Evolutionary conservation across 2,329 filamentous ascomycete species (phyloP).

Genomic region (Pseudogymnoascus sp.): DNA sequence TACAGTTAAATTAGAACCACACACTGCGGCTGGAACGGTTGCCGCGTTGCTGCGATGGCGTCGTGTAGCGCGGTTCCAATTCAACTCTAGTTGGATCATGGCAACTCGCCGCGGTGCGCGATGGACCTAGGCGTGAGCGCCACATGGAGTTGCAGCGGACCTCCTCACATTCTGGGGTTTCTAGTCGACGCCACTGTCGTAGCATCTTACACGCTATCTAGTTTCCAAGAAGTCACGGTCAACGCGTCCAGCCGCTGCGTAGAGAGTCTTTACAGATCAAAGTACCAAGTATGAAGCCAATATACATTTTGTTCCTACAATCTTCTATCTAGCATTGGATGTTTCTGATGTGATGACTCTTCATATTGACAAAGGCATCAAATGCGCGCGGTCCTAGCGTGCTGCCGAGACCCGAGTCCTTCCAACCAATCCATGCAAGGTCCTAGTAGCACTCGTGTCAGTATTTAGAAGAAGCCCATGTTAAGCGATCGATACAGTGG

Average conservation of each 20-base stretch:
- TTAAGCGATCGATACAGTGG: not conserved
- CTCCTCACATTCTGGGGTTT: not conserved
- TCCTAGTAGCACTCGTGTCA: slow-evolving; percentile 35
- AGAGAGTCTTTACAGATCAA: not conserved
- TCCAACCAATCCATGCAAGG: slow-evolving; percentile 95
- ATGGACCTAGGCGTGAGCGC: not conserved
- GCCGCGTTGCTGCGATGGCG: not conserved
- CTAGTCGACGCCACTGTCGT: not conserved
- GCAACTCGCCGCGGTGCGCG: not conserved
- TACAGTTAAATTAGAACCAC: not conserved
- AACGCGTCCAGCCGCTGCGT: not conserved
- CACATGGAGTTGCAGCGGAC: not conserved
- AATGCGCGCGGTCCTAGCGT: slow-evolving; percentile 86
- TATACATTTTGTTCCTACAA: not conserved
- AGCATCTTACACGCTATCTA: not conserved
- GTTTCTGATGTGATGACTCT: slow-evolving; percentile 91
- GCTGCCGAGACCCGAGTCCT: slow-evolving; percentile 87
- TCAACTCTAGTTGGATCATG: not conserved
- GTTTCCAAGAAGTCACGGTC: not conserved
- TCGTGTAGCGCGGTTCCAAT: not conserved
- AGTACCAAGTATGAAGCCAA: not conserved
- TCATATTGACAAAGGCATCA: slow-evolving; percentile 91
- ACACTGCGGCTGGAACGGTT: not conserved
- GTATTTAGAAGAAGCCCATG: not conserved
- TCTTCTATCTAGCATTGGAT: slow-evolving; percentile 44